Conservation (phyloP, 2,329 filamentous ascomycete species). For the Colletotrichum incanum region DNA sequence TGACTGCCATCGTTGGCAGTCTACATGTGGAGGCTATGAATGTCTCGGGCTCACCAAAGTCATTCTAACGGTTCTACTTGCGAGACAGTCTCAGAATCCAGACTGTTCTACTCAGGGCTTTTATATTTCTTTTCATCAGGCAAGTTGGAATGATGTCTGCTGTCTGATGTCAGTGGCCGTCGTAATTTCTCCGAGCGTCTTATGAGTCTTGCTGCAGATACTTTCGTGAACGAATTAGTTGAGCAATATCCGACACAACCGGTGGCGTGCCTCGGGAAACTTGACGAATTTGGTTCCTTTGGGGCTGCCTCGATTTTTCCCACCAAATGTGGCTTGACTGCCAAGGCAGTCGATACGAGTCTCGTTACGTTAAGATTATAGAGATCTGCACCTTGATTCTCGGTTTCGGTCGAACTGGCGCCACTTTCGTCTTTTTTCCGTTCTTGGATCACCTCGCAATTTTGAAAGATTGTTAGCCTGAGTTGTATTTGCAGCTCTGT, state of each 20-base stretch:
- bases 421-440: not conserved
- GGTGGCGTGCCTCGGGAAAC: not conserved
- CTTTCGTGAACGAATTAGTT: not conserved
- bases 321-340: not conserved
- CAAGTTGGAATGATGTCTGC: no score
- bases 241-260: not conserved
- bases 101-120: not conserved
- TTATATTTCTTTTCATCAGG: not conserved
- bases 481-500: not conserved
- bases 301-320: fast-evolving
- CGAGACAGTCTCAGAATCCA: not conserved
- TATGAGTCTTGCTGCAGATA: not conserved
- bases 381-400: not conserved
- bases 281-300: no score
- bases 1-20: not conserved
- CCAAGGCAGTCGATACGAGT: not conserved
- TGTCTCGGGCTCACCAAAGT: slow-evolving; percentile 4
- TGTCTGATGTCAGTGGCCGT: no score
- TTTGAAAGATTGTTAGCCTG: not conserved
- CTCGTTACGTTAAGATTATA: not conserved
- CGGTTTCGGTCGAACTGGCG: not conserved
- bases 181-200: not conserved
- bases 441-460: not conserved
- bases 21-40: not conserved
- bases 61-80: slow-evolving; percentile 17